phyloP scores from a whole-genome alignment of 2,329 filamentous ascomycete genomes.

The Diaporthe aspalathi region DNA sequence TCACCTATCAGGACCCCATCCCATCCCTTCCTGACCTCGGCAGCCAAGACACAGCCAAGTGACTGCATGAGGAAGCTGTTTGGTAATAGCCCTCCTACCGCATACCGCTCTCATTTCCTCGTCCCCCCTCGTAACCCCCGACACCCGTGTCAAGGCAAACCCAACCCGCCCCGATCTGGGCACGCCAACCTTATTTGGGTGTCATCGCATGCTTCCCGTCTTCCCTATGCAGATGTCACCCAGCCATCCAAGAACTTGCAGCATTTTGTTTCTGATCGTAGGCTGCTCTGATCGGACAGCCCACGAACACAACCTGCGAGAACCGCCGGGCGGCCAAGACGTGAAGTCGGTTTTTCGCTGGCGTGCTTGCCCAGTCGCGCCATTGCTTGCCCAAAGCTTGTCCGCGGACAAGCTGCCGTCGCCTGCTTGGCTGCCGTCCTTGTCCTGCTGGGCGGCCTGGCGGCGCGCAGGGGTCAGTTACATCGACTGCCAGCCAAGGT shows the following conservation, averaged over 20 bases:
- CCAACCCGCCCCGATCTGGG: neutral
- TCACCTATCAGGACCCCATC: too few relatives aligned
- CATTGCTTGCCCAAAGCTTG: conserved; percentile 18
- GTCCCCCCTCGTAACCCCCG: neutral
- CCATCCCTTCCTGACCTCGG: too few relatives aligned
- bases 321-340: neutral
- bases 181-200: neutral
- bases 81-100: neutral
- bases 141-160: too few relatives aligned
- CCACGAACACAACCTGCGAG: neutral
- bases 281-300: neutral
- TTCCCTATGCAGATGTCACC: neutral
- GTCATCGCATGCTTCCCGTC: neutral
- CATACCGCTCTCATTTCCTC: neutral
- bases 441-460: neutral
- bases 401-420: neutral
- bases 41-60: conserved; percentile 22
- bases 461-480: neutral
- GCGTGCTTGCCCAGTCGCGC: neutral
- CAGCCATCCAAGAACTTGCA: neutral
- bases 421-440: conserved; percentile 20
- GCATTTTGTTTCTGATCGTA: neutral
- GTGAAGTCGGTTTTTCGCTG: neutral
- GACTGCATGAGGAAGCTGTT: conserved; percentile 12
- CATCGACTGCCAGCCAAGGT: neutral